Conservation (phyloP, 306 rosid genomes). For the Cucurbita argyrosperma region DNA sequence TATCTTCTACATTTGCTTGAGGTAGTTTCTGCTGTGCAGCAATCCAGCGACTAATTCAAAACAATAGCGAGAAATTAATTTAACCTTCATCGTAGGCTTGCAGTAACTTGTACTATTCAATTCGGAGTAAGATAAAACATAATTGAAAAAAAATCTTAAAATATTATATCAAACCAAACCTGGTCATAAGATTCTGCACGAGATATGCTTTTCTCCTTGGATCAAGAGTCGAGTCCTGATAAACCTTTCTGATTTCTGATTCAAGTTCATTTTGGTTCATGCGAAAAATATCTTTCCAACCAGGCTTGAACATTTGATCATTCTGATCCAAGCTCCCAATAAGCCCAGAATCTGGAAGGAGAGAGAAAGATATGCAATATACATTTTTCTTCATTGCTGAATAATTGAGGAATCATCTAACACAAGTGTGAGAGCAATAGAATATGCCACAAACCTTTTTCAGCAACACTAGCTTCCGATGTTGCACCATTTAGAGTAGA, state of each 20-base stretch:
- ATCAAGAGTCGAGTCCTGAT: constrained; percentile 86
- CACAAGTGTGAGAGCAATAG: neutral
- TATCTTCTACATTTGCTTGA: constrained; percentile 42
- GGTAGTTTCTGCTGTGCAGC: constrained; percentile 93
- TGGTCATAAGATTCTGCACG: constrained; percentile 97
- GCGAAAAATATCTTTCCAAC: constrained; percentile 99
- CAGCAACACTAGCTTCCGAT: constrained; percentile 32
- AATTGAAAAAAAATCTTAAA: neutral
- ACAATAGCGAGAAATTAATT: constrained; percentile 12
- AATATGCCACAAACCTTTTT: constrained; percentile 39
- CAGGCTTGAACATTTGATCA: constrained; percentile 98
- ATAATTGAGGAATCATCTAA: neutral
- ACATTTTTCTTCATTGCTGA: neutral
- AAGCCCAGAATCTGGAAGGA: constrained; percentile 38
- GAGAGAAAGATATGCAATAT: neutral
- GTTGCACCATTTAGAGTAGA: constrained; percentile 37
- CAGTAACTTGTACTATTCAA: constrained; percentile 3
- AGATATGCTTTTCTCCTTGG: constrained; percentile 97
- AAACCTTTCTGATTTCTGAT: constrained; percentile 92
- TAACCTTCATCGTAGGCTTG: neutral
- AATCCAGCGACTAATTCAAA: constrained; percentile 80
- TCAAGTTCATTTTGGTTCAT: constrained; percentile 98
- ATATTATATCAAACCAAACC: constrained; percentile 30
- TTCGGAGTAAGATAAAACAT: constrained; percentile 4
- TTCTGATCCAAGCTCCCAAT: constrained; percentile 75